phyloP scores from a whole-genome alignment of 257 asterid genomes.

The Osmanthus fragrans region DNA sequence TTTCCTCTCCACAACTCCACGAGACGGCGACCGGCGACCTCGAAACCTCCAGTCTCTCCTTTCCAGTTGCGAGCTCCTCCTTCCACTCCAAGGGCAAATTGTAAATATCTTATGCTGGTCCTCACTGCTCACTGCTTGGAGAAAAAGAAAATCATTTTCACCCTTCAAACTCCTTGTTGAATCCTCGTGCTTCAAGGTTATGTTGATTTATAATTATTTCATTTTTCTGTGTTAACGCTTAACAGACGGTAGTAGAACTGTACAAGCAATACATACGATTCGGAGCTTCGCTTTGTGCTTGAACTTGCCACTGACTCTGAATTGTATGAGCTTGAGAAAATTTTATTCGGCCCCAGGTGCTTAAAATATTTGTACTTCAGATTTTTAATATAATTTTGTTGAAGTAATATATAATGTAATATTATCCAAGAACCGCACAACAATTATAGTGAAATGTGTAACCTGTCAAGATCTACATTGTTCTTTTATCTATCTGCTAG shows the following conservation, averaged over 20 bases:
- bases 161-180: no score
- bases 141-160: no score
- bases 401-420: not conserved
- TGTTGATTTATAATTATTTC: slow-evolving; percentile 5
- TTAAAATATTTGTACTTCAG: slow-evolving; percentile 2
- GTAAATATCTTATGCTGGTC: no score
- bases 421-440: not conserved
- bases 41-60: no score
- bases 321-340: slow-evolving; percentile 71
- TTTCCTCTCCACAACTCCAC: no score
- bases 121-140: no score
- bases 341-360: slow-evolving; percentile 87
- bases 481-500: slow-evolving; percentile 8
- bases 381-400: not conserved
- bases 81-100: no score
- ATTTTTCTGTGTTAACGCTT: slow-evolving; percentile 15
- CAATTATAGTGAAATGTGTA: not conserved
- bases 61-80: no score
- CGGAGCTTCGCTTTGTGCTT: slow-evolving; percentile 82
- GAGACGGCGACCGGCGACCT: no score
- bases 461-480: slow-evolving; percentile 3
- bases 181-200: not conserved
- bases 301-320: slow-evolving; percentile 88
- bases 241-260: slow-evolving; percentile 47
- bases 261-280: slow-evolving; percentile 49